Conservation (phyloP, 2,329 filamentous ascomycete species). For the Septoria petroselini region DNA sequence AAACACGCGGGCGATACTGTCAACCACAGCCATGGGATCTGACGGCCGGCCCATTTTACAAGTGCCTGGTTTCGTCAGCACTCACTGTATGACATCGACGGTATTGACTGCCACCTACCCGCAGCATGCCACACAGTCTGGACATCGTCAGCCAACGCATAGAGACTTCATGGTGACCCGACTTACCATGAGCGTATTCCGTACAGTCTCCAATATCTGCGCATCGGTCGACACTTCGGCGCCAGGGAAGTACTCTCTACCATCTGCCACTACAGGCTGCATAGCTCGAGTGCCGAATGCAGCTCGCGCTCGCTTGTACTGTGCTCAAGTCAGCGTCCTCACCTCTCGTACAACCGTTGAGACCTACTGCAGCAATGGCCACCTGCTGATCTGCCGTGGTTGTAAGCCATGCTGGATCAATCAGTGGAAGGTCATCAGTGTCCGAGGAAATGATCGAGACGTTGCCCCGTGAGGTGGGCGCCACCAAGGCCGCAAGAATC, state of each 20-base stretch:
- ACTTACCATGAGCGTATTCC: not conserved
- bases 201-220: conserved; percentile 11
- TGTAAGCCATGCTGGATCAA: conserved; percentile 41
- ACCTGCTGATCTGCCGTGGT: conserved; percentile 20
- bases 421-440: conserved; percentile 31
- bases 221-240: conserved; percentile 1
- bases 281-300: conserved; percentile 30
- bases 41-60: conserved; percentile 41
- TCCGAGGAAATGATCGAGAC: conserved; percentile 37
- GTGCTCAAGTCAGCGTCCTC: conserved; percentile 2
- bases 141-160: not conserved
- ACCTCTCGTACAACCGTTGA: conserved; percentile 19
- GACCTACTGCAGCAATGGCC: conserved; percentile 28
- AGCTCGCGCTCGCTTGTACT: conserved; percentile 30
- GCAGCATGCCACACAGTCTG: conserved; percentile 34
- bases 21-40: conserved; percentile 52
- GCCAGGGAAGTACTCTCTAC: conserved; percentile 19
- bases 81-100: no score
- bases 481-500: conserved; percentile 33
- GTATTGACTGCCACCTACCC: no score
- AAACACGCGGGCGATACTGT: conserved; percentile 33
- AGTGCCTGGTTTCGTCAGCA: conserved; percentile 6
- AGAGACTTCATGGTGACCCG: no score
- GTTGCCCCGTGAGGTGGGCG: conserved; percentile 38
- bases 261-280: conserved; percentile 1